Evolutionary conservation across 73 alveolate genomes (phyloP), one percentile per base, ranked within the genome.

Genomic region (Blepharisma japonicum): DNA sequence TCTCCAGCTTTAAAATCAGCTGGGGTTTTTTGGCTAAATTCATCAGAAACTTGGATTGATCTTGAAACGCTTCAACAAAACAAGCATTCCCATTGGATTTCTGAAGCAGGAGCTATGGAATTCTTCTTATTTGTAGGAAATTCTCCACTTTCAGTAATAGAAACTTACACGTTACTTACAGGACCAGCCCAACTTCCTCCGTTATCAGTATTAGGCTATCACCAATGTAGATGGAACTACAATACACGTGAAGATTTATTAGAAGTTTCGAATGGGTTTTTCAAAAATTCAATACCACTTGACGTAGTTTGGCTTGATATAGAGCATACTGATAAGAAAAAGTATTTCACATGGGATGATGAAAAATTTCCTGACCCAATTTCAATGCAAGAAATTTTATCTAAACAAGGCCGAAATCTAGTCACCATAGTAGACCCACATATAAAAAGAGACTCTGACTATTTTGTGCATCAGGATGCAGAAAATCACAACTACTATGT

Each of bases 341-440:
- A 86, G 80, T 94, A 91, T 86, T 92, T 86, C 71, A 79, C 94
- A 32, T 94, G 96, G 96, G 94, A 89, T 53, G 79, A 50, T 45
- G 87, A 84, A 71, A 66, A 68, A n/a, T 94, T 92, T 67, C 94
- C 94, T 45, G 74, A 87, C 66, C 90, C 94, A 18, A 82, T 49
- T 38, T 77, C 85, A 27, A 86, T 95, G 94, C 81, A 85, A 32
- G 81, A 92, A 25, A 77, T 78, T 67, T 25, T 94, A 14, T 83
- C 68, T 27, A 55, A 71, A 14, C 87, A 81, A 25, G 94, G 90
- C 42, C 89, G 99, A 77, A 83, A 85, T 54, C 70, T 86, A 66
- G 96, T 94, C 4, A 92, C 98, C 27, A 90, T 89, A 18, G 86
- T 92, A 8, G 99, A 94, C 80, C 99, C 99, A 25, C 99, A 94